Base-by-base conservation (phyloP, 352 stramenopile genomes). In the Phytophthora citricola region DNA sequence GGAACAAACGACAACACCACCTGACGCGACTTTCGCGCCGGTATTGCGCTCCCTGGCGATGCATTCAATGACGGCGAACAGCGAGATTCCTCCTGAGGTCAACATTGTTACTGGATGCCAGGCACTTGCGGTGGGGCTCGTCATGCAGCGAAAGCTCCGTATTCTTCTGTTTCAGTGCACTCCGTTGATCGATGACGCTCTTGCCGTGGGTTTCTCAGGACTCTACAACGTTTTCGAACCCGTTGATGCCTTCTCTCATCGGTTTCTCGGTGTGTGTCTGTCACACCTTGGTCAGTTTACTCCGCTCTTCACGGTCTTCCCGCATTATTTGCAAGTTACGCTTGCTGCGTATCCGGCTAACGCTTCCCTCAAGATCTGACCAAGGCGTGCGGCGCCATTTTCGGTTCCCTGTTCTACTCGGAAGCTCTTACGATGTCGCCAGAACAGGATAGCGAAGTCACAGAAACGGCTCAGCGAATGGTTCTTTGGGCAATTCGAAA, bases 221-320 rank as follows among this genome's bases (percentile, higher is more conserved):
- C 44, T 91, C 1, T 87, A 77, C 68, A 83, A 82, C 49, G 69
- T 73, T 9, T 86, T 81, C 34, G 74, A 83, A 49, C 79, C 82
- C 5, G 66, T 81, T 6, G 69, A 87, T 53, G 55, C 66, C 2
- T 91, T 91, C 52, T 55, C 72, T 2, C 73, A 91, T 27, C 69
- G 61, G 6, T 91, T 89, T 20, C 41, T 91, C 9, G 60, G 65
- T 10, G 76, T 87, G 6, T 82, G 75, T 53, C 45, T 91, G 14
- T 71, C 78, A 27, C 80, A 81, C 38, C 45, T 89, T 20, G 45
- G 50, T 14, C 66, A 83, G 47, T 87, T 84, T 47, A 57, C 79
- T 11, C 81, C 79, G 12, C 62, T 85, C 10, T 76, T 82, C 52
- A 72, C 73, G 2, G 61, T 91, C 17, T 72, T 83, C 40, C 82